Evolutionary conservation across 805 yeast genomes (phyloP).

Genomic region (Myxozyma kluyveri): DNA sequence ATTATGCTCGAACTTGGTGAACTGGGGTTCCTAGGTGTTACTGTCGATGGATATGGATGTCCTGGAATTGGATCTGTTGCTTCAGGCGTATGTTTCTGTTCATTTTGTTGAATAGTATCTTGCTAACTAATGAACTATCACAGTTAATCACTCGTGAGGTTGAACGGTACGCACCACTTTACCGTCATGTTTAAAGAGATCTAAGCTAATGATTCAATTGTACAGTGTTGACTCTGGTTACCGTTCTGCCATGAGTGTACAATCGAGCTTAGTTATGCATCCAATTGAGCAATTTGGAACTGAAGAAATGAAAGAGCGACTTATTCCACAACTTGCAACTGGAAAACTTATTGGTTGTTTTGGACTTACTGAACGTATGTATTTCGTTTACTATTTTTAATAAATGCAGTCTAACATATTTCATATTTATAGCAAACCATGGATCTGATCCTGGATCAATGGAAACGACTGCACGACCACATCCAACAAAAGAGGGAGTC

Average conservation of each 20-base stretch:
- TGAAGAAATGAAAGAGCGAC: slow-evolving; percentile 43
- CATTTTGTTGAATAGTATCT: neutral
- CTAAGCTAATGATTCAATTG: neutral
- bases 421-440: slow-evolving; percentile 45
- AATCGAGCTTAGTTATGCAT: slow-evolving; percentile 47
- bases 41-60: slow-evolving; percentile 46
- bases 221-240: slow-evolving; percentile 45
- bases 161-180: slow-evolving; percentile 35
- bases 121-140: neutral
- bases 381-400: neutral
- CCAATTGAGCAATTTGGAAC: slow-evolving; percentile 44
- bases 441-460: slow-evolving; percentile 59
- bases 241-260: slow-evolving; percentile 47
- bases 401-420: neutral
- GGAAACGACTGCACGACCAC: slow-evolving; percentile 51
- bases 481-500: slow-evolving; percentile 44
- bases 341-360: slow-evolving; percentile 56
- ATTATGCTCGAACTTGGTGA: slow-evolving; percentile 45
- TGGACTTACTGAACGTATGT: slow-evolving; percentile 55
- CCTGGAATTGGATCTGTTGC: slow-evolving; percentile 46
- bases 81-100: slow-evolving; percentile 36
- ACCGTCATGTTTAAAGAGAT: neutral
- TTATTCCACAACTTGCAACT: slow-evolving; percentile 42
- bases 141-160: slow-evolving; percentile 45
- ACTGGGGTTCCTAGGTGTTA: slow-evolving; percentile 44